Percentiles rank a stretch among this genome's conserved stretches.
Evolutionary conservation across 768 basidiomycete species (phyloP).

Genomic region (Termitomyces sp.): DNA sequence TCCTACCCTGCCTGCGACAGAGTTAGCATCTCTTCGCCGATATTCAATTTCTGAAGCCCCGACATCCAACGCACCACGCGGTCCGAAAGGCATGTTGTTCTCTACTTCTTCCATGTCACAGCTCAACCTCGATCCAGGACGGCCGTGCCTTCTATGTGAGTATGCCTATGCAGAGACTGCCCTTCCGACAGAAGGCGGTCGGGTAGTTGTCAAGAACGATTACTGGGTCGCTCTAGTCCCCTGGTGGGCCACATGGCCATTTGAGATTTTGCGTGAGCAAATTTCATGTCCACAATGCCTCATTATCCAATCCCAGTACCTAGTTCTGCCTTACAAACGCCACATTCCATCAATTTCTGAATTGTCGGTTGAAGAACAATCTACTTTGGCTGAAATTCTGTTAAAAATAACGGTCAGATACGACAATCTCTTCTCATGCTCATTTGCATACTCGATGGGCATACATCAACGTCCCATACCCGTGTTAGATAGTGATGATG

Average conservation of each 20-base stretch:
- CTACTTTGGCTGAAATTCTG: slow-evolving; percentile 62
- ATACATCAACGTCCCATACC: slow-evolving; percentile 80
- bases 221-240: slow-evolving; percentile 85
- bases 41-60: slow-evolving; percentile 37
- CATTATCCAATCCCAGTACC: background rate
- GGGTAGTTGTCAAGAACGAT: slow-evolving; percentile 66
- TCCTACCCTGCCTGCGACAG: slow-evolving; percentile 65
- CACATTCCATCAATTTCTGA: slow-evolving; percentile 71
- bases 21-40: slow-evolving; percentile 49
- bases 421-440: slow-evolving; percentile 78
- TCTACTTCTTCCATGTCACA: background rate
- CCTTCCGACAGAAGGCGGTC: slow-evolving; percentile 35
- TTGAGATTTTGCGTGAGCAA: slow-evolving; percentile 67
- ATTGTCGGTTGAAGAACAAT: slow-evolving; percentile 55
- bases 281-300: background rate
- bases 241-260: slow-evolving; percentile 97
- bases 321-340: slow-evolving; percentile 72
- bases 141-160: slow-evolving; percentile 72
- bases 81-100: slow-evolving; percentile 34
- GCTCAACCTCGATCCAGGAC: slow-evolving; percentile 25
- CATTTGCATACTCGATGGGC: slow-evolving; percentile 94
- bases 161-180: slow-evolving; percentile 66
- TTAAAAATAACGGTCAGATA: slow-evolving; percentile 61
- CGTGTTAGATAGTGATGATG: slow-evolving; percentile 28
- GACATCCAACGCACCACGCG: slow-evolving; percentile 45